These are phyloP conservation scores for Fusarium haematococcum DNA, from an alignment of 2,329 filamentous ascomycete species.

Conservation along the genomic window DNA sequence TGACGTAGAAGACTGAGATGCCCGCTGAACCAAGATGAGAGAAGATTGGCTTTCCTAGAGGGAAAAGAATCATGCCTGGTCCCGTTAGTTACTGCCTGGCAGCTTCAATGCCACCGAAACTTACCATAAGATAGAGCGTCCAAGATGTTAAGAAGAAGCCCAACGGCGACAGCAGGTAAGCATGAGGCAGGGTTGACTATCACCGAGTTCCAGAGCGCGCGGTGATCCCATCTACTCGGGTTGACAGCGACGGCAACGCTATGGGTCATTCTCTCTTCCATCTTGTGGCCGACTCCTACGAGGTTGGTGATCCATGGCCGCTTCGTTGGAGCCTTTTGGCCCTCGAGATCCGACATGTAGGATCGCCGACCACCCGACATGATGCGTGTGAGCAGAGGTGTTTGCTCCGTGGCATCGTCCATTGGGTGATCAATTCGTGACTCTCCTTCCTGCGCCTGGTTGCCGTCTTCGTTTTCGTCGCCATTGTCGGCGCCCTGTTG, in stretches of 20 bases:
- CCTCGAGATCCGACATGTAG: constrained; percentile 60
- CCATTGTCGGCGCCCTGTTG: constrained; percentile 20
- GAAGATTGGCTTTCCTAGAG: constrained; percentile 88
- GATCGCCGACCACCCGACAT: constrained; percentile 47
- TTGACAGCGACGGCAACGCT: constrained; percentile 58
- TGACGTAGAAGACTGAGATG: constrained; percentile 98
- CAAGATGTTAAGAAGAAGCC: constrained; percentile 89
- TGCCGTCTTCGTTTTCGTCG: constrained; percentile 12
- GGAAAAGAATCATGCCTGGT: constrained; percentile 90
- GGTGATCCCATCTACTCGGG: constrained; percentile 79
- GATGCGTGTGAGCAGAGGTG: constrained; percentile 58
- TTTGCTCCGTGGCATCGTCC: constrained; percentile 54
- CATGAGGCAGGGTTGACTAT: constrained; percentile 77
- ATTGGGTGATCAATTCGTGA: constrained; percentile 13
- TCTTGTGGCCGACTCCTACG: constrained; percentile 46
- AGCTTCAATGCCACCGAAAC: constrained; percentile 26
- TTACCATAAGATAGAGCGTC: constrained; percentile 93
- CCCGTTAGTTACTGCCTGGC: constrained; percentile 23
- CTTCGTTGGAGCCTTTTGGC: constrained; percentile 56
- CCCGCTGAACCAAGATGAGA: constrained; percentile 88
- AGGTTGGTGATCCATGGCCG: constrained; percentile 51
- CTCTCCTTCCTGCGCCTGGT: constrained; percentile 23
- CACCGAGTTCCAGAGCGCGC: constrained; percentile 71
- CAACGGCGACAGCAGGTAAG: constrained; percentile 88
- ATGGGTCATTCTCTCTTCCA: constrained; percentile 48